These are phyloP conservation scores for Baorangia bicolor DNA, from an alignment of 768 basidiomycete genomes.

Conservation along the genomic window DNA sequence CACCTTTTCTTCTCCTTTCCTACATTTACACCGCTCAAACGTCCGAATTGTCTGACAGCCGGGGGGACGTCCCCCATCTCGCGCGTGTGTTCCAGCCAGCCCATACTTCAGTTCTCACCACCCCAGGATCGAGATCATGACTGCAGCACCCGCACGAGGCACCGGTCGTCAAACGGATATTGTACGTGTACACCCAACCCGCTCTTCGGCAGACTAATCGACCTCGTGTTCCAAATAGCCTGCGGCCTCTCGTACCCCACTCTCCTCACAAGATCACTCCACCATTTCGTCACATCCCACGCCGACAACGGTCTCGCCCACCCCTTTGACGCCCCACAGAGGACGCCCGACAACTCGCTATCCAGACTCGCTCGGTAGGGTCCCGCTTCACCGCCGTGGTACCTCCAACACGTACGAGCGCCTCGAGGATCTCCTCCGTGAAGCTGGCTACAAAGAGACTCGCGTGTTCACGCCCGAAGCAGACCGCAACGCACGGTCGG, in stretches of 20 bases:
- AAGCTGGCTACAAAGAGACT: conserved; percentile 92
- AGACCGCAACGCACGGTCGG: conserved; percentile 45
- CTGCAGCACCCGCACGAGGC: conserved; percentile 10
- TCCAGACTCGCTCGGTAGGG: conserved; percentile 58
- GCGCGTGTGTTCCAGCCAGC: too few relatives aligned
- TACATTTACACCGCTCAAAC: conserved; percentile 1
- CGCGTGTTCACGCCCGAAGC: conserved; percentile 84
- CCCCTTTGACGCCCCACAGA: conserved; percentile 42
- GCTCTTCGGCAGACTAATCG: conserved; percentile 8
- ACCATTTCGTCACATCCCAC: conserved; percentile 8
- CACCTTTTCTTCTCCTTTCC: neutral
- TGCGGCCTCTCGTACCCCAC: neutral
- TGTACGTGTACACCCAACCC: conserved; percentile 13
- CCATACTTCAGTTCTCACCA: neutral
- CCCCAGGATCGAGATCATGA: conserved; percentile 18
- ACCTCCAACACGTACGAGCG: conserved; percentile 80
- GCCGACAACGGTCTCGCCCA: conserved; percentile 14
- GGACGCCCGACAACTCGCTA: conserved; percentile 49
- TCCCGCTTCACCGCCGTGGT: conserved; percentile 75
- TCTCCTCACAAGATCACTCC: conserved; percentile 8
- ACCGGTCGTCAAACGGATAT: conserved; percentile 13
- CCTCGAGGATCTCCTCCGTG: conserved; percentile 80
- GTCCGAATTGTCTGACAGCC: neutral
- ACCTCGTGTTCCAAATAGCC: conserved; percentile 12
- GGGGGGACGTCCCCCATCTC: conserved; percentile 12